Evolutionary conservation across 306 rosid species (phyloP), one percentile per base, ranked within the genome.

Genomic region (Macrotyloma uniflorum): DNA sequence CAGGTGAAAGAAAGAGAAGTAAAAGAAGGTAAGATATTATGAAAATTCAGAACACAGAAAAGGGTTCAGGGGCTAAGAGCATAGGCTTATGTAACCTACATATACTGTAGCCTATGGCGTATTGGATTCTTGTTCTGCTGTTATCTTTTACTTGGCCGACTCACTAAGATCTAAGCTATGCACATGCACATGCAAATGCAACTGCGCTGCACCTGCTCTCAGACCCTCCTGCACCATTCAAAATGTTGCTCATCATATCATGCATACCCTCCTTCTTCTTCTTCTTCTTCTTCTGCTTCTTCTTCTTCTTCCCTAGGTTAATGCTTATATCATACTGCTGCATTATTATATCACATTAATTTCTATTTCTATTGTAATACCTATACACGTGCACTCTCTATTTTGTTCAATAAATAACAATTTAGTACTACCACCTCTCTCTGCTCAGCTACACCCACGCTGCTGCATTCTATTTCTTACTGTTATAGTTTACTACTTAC

Each of bases 31-130:
- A 28, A 42, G 32, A 77, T 24, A 64, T 72, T 49, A 70, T 30
- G 18, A 57, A 72, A 33, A 33, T 5, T 40, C 70, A 59, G 68
- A 4, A 40, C 42, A 23, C 15, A 53, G 19, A 24, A 1, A 50
- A 5, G 11, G 16, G 4, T 24, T 38, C 66, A 28, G 72, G 30
- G 74, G 54, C 72, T 54, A 73, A 74, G 45, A 16, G 6, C 14
- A 4, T 85, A 79, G 82, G 84, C 84, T 82, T 76, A 79, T 82
- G 84, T 82, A 79, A 79, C 58, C 83, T 79, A 79, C 6, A 46
- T 20, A 68, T 15, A 58, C 11, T 57, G 64, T 79, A 70, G 32
- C 15, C 32, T 24, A 70, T 79, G 78, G 83, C 82, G 75, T 72
- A 74, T 70, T 54, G 53, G 79, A 73, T 73, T 80, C 69, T 80